These are phyloP conservation scores for Trichomonas tenax DNA, from an alignment of 208 protist species.

Conservation along the genomic window DNA sequence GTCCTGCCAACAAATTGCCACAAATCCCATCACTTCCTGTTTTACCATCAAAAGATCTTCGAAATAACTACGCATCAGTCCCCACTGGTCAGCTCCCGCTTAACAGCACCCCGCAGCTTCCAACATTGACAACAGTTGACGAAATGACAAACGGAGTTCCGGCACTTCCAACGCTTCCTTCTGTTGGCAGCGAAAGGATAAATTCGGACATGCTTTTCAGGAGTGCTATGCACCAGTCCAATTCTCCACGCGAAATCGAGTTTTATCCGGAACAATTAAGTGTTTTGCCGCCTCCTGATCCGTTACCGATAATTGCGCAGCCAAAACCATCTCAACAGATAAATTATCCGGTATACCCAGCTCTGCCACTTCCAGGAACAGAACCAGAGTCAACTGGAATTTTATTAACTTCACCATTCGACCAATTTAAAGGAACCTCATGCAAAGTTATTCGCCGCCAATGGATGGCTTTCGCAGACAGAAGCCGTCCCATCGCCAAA, in stretches of 20 bases:
- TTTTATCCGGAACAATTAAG: not conserved
- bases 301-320: not conserved
- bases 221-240: not conserved
- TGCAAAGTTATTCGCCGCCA: not conserved
- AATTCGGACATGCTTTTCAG: not conserved
- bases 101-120: not conserved
- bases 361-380: not conserved
- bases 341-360: not conserved
- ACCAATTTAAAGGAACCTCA: not conserved
- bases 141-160: not conserved
- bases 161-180: not conserved
- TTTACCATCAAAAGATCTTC: not conserved
- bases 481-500: not conserved
- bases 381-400: not conserved
- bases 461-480: not conserved
- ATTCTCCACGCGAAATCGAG: not conserved
- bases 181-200: not conserved
- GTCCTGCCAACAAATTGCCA: not conserved
- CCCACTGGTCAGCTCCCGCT: not conserved
- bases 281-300: not conserved
- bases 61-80: not conserved
- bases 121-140: not conserved
- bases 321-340: not conserved
- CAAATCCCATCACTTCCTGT: not conserved
- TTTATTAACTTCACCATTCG: not conserved